Percentiles rank a stretch among this genome's conserved stretches.
These are phyloP conservation scores for Spinacia oleracea DNA, from an alignment of 179 eudicot genomes.

Conservation along the genomic window DNA sequence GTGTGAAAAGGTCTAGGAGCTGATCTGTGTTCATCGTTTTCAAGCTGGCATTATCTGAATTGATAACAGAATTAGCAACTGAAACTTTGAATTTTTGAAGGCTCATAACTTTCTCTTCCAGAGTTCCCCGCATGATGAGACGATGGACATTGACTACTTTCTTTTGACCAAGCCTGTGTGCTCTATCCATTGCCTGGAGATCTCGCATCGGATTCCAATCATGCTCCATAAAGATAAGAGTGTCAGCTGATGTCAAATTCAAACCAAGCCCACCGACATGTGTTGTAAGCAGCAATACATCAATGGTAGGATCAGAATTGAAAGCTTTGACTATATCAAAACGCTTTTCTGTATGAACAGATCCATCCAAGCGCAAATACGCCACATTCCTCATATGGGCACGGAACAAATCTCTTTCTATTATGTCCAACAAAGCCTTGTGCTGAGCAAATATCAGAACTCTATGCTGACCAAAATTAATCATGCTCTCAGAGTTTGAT, in stretches of 20 bases:
- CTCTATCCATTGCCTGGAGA: constrained; percentile 99
- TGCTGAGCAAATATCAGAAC: constrained; percentile 98
- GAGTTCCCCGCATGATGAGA: constrained; percentile 97
- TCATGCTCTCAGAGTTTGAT: constrained; percentile 66
- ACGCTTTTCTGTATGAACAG: constrained; percentile 86
- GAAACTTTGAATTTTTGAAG: constrained; percentile 95
- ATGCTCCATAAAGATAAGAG: constrained; percentile 98
- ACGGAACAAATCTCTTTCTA: constrained; percentile 87
- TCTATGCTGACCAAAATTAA: constrained; percentile 88
- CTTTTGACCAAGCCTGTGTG: constrained; percentile 95
- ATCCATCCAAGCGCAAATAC: constrained; percentile 93
- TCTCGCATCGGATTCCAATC: constrained; percentile 99
- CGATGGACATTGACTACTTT: constrained; percentile 98
- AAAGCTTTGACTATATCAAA: constrained; percentile 96
- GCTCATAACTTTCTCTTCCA: constrained; percentile 99
- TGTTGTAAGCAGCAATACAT: constrained; percentile 88
- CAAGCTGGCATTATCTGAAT: constrained; percentile 93
- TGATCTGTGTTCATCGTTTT: constrained; percentile 99
- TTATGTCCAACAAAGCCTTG: constrained; percentile 91
- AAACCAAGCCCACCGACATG: constrained; percentile 99
- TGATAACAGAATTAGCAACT: constrained; percentile 93
- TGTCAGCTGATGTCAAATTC: constrained; percentile 97
- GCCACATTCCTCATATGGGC: constrained; percentile 89
- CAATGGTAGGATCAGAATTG: constrained; percentile 98
- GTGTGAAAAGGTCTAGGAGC: constrained; percentile 90